Evolutionary conservation across 441 rosid genomes (phyloP), one percentile per base, ranked within the genome.

Genomic region (Adansonia rubrostipa): DNA sequence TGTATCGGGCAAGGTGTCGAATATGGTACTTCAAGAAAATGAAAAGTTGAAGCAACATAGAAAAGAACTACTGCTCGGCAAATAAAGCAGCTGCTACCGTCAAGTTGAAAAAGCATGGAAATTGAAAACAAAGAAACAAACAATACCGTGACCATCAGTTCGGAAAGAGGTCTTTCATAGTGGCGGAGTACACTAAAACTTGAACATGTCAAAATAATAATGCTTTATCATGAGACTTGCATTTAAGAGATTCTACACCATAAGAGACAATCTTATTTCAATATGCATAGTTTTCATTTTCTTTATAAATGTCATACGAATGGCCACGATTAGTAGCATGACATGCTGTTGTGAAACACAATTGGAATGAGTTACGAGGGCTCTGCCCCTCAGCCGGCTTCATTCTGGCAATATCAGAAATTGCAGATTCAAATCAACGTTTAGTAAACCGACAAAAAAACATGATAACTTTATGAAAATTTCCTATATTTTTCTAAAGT

Each of bases 211-310:
- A 72, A 9, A 53, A 56, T 4, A 72, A 36, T 10, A n/a, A 36
- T n/a, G 51, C 76, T 56, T 56, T 40, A 33, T n/a, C n/a, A 17
- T 17, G 33, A 28, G 3, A 9, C 40, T 9, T 5, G 24, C 40
- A 63, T 64, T 65, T 65, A 53, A n/a, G 61, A 66, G n/a, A 65
- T 54, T 45, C 67, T 28, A 66, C 13, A 44, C 9, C 61, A 14
- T 28, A 24, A 56, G 14, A 2, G 42, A 44, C 17, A n/a, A 65
- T 79, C 67, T 73, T n/a, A 47, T 15, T 42, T 72, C 51, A 9
- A 50, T 9, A 72, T 7, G 54, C 63, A 58, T 9, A 75, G 13
- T 9, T 51, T 47, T 73, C 40, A 10, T 45, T 68, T 47, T 47
- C 13, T 69, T 69, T 9, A 4, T 72, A 71, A 53, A 71, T 71